Evolutionary conservation across 140 eudicot genomes (phyloP), one percentile per base, ranked within the genome.

Genomic region (Flaveria floridana): DNA sequence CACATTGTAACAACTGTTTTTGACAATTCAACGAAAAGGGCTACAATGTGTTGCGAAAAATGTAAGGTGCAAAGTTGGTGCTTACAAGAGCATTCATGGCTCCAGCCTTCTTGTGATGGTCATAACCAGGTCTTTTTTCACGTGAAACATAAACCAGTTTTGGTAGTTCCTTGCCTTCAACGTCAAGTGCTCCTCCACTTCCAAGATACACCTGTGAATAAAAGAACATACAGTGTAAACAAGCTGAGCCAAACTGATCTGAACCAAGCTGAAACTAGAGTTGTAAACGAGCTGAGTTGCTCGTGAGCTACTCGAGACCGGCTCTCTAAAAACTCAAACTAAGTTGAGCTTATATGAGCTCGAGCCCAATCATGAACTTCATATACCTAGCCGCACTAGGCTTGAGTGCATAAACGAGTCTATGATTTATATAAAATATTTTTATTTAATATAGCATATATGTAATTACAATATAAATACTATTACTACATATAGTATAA

Each of bases 71-170:
- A 3, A 50, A 39, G 2, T 19, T 16, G 55, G 16, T 42, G 71
- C 91, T 83, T 74, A 93, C 99, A 69, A 94, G 78, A 37, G 97
- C 97, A 52, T 90, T 94, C 99, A 88, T 88, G 65, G 99, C 99
- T 58, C 99, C 99, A 28, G 97, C 99, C 76, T 94, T 94, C 88
- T 94, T 94, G 82, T 94, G 99, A 80, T 94, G 99, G 55, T 88
- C 85, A 82, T 94, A 90, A 75, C 97, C 97, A 0, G 99, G 99
- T 30, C 94, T 87, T 76, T 88, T 93, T 82, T 93, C 98, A 85
- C 98, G 96, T 0, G 98, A 93, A 34, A 94, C 97, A 11, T 94
- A 94, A 12, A 94, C 99, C 41, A 94, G 80, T 67, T 87, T 76
- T 3, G 99, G 99, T 18, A 94, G 87, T 78, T 94, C 97, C 74